Evolutionary conservation across 2,329 filamentous ascomycete species (phyloP).

Genomic region (Paraphaeosphaeria minitans): DNA sequence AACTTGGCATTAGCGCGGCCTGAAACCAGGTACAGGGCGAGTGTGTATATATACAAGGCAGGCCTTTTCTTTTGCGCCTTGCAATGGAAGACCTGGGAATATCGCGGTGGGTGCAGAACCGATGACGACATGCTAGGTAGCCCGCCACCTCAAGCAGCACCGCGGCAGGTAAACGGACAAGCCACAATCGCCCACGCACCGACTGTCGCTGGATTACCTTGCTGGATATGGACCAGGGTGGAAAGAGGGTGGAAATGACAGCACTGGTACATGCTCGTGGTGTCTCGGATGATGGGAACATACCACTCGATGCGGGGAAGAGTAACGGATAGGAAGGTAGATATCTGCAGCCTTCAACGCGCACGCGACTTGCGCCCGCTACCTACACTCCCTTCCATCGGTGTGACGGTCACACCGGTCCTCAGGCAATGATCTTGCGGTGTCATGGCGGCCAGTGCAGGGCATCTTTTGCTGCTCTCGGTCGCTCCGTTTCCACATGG

Average conservation of each 20-base stretch:
- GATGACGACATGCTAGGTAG: conserved; percentile 3
- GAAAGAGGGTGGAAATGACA: neutral
- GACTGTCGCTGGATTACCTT: neutral
- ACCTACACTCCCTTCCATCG: conserved; percentile 3
- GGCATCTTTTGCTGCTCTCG: conserved; percentile 1
- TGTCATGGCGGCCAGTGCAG: neutral
- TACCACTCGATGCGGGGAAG: conserved; percentile 11
- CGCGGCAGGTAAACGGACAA: neutral
- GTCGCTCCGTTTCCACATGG: neutral
- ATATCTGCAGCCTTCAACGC: conserved; percentile 6
- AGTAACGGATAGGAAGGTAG: conserved; percentile 18
- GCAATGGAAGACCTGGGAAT: neutral
- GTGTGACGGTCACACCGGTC: conserved; percentile 17
- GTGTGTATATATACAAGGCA: neutral
- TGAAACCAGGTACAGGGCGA: neutral
- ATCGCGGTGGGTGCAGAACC: neutral
- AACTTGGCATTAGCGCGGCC: conserved; percentile 1
- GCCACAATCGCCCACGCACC: neutral
- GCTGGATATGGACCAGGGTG: neutral
- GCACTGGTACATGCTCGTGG: conserved; percentile 3
- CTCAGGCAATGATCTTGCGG: neutral
- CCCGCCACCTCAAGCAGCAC: neutral
- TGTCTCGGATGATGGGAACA: neutral
- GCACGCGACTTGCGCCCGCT: conserved; percentile 11
- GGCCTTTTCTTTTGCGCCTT: neutral